Base-by-base conservation (phyloP, 2,329 filamentous ascomycete species). In the Dryadomyces quercivorus region DNA sequence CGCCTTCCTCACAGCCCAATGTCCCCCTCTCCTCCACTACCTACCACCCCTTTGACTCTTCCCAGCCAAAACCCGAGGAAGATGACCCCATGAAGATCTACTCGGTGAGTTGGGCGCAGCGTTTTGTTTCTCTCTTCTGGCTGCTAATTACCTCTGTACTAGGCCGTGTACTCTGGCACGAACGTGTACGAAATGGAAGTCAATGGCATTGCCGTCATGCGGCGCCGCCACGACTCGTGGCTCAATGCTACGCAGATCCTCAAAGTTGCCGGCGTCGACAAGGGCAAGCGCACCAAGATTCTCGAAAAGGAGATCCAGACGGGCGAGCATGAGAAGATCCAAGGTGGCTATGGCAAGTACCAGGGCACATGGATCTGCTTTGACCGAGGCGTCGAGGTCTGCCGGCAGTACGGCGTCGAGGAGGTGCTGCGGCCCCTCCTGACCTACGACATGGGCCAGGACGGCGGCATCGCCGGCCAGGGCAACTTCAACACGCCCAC, bases 131-230 rank as follows among this genome's bases (percentile, higher is more conserved):
- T 20, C 40, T 46, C 26, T 20, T 21, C n/a, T 53, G 18, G 12
- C 12, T 5, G n/a, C 10, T 22, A 22, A 53, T 52, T 5, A 53
- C 50, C 54, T 22, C 8, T 42, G 18, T 12, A 20, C 44, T 40
- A 81, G 78, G 92, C 92, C 57, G 87, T 94, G 44, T 97, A 97
- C 69, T 97, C 92, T 8, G 90, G 91, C 61, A 89, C 97, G 48
- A 85, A 92, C 58, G 93, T 98, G 16, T 98, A 97, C 73, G 93
- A 98, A 70, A 96, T 97, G 90, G 91, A 96, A 68, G 87, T 97
- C 58, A 94, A 95, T 67, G 82, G 81, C 48, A 77, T 98, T 60
- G 89, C 90, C 22, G 91, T 97, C 51, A 98, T 98, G 93, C 88
- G 93, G 67, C 85, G 93, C 56, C 85, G 93, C 60, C 86, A 87